Base-by-base conservation (phyloP, 495 filamentous ascomycete species). In the Penicillium argentinense region DNA sequence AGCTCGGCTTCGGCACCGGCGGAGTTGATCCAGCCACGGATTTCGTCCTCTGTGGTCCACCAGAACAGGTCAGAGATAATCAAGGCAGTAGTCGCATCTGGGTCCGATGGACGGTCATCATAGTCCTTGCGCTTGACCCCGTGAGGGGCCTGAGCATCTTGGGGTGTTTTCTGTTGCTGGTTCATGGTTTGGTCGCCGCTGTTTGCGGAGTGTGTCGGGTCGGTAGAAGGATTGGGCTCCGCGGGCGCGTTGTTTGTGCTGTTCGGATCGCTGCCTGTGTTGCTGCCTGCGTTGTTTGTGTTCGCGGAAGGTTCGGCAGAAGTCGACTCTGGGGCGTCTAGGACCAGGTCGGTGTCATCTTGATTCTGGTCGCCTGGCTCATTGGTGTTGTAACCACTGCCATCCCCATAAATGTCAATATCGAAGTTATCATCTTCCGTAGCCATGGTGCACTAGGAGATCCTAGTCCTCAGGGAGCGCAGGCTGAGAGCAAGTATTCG, bases 21-120 rank as follows among this genome's bases (percentile, higher is more conserved):
- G 48, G 87, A 74, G 51, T 83, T 81, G 9, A 86, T 79, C 91
- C 90, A 96, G 45, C 87, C 89, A 36, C 93, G 86, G 47, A 98
- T 80, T 50, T 96, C 89, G 57, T 98, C 93, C 54, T 98, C 93
- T 11, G 87, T 97, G 21, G 84, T 88, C 91, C 91, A 97, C 95
- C 95, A 97, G 66, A 86, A 83, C 9, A 98, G 74, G 30, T 98
- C 93, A 5, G 87, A 88, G 34, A 97, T 79, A 42, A 93, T 74
- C 17, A 97, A 65, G 1, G 92, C 90, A 9, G 80, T 83, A 0
- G 89, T 92, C 3, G 93, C 90, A 55, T 84, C 83, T 0, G 88
- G 86, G 45, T 96, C 92, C 6, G 88, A 68, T 1, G 82, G 84
- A 22, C 89, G 77, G 38, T 91, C 86, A 55, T 95, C 89, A 18